Conservation (phyloP, 805 yeast species). For the Starmerella asiatica region DNA sequence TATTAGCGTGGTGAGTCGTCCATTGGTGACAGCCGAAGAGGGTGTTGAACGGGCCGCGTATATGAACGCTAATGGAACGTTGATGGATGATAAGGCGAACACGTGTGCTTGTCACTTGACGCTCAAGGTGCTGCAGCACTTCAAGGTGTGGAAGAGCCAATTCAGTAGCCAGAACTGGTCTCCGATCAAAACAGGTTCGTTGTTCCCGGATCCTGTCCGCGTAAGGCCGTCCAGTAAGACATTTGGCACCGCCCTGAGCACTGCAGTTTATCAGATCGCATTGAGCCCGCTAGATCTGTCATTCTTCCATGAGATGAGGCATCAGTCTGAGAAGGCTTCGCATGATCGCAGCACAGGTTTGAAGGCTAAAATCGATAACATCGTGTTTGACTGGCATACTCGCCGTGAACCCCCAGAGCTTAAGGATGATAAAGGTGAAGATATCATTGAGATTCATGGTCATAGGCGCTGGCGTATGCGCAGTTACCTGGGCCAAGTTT, state of each 20-base stretch:
- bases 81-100: not conserved
- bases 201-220: constrained; percentile 35
- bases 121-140: constrained; percentile 53
- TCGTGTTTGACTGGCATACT: constrained; percentile 57
- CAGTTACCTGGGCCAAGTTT: constrained; percentile 56
- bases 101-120: constrained; percentile 61
- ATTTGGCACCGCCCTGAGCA: constrained; percentile 42
- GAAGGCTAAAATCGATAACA: constrained; percentile 43
- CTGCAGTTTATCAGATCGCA: constrained; percentile 67
- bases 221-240: constrained; percentile 30
- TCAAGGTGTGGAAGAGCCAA: constrained; percentile 74
- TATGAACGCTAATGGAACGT: not conserved
- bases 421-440: constrained; percentile 19
- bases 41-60: not conserved
- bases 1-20: constrained; percentile 30
- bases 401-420: constrained; percentile 31
- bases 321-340: constrained; percentile 18
- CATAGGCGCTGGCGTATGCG: constrained; percentile 36
- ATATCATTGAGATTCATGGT: constrained; percentile 5
- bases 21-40: constrained; percentile 1
- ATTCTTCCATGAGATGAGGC: constrained; percentile 38
- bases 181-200: constrained; percentile 61
- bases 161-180: constrained; percentile 68
- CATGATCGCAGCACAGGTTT: constrained; percentile 49
- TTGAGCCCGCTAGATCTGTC: constrained; percentile 61